These are phyloP conservation scores for Macrolepiota fuliginosa DNA, from an alignment of 768 basidiomycete genomes.

Conservation along the genomic window DNA sequence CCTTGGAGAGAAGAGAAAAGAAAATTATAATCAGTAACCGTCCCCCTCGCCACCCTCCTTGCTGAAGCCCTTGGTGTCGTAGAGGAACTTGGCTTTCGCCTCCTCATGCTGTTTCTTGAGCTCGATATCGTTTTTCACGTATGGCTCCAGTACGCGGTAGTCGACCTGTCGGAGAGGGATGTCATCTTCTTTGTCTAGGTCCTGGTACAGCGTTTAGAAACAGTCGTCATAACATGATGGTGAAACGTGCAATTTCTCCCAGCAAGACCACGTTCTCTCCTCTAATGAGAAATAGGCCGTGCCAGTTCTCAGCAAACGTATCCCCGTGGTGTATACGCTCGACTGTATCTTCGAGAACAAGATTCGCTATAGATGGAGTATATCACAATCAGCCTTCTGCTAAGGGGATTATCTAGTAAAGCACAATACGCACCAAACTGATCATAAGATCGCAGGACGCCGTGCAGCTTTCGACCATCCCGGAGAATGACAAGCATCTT, in stretches of 20 bases:
- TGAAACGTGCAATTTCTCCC: constrained; percentile 85
- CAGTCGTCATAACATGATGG: neutral
- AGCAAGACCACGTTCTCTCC: constrained; percentile 98
- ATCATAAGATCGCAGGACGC: constrained; percentile 95
- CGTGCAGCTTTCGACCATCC: constrained; percentile 95
- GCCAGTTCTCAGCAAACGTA: constrained; percentile 83
- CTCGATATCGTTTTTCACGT: constrained; percentile 73
- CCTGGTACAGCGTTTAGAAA: constrained; percentile 44
- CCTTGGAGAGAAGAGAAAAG: neutral
- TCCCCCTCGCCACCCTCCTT: constrained; percentile 97
- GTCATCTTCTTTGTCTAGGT: constrained; percentile 91
- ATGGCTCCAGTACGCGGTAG: constrained; percentile 62
- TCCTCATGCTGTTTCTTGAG: constrained; percentile 80
- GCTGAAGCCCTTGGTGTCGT: constrained; percentile 84
- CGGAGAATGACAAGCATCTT: constrained; percentile 97
- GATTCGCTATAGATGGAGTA: constrained; percentile 66
- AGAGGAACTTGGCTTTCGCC: constrained; percentile 77
- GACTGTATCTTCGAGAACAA: constrained; percentile 93
- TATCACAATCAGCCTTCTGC: neutral
- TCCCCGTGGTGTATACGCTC: constrained; percentile 92
- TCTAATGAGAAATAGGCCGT: constrained; percentile 90
- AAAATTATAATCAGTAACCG: constrained; percentile 60
- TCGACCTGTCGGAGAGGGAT: constrained; percentile 76
- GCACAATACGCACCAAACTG: constrained; percentile 78
- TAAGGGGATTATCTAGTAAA: neutral